Evolutionary conservation across 106 monocot species (phyloP).

Genomic region (Phalaenopsis equestris): DNA sequence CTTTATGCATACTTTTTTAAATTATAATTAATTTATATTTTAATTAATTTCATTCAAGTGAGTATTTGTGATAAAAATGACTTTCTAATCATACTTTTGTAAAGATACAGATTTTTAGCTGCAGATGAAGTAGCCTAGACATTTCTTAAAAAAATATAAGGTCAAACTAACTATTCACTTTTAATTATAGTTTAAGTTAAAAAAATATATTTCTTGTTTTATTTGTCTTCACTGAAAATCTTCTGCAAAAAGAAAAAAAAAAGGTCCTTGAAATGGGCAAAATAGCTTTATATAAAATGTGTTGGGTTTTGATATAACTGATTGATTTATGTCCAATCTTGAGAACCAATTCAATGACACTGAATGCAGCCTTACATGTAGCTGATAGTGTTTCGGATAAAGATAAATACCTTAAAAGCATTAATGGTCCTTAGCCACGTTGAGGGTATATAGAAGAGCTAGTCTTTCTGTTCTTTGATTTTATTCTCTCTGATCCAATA

Average conservation of each 20-base stretch:
- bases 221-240: no score
- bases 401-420: background rate
- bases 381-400: constrained; percentile 1
- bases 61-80: no score
- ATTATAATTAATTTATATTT: no score
- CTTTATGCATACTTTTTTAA: no score
- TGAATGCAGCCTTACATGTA: background rate
- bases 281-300: background rate
- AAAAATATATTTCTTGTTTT: no score
- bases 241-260: background rate
- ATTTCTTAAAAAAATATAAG: no score
- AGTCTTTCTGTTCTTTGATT: background rate
- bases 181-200: no score
- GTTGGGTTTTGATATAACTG: background rate
- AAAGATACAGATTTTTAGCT: no score
- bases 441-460: background rate
- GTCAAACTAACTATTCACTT: no score
- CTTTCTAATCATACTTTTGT: no score
- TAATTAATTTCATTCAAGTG: no score
- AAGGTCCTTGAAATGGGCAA: background rate
- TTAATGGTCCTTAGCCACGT: background rate
- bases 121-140: no score
- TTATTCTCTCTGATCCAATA: background rate
- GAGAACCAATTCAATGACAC: background rate
- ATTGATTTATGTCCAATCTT: background rate